Percentiles rank a stretch among this genome's conserved stretches.
Evolutionary conservation across 179 eudicot genomes (phyloP).

Genomic region (Spinacia oleracea): DNA sequence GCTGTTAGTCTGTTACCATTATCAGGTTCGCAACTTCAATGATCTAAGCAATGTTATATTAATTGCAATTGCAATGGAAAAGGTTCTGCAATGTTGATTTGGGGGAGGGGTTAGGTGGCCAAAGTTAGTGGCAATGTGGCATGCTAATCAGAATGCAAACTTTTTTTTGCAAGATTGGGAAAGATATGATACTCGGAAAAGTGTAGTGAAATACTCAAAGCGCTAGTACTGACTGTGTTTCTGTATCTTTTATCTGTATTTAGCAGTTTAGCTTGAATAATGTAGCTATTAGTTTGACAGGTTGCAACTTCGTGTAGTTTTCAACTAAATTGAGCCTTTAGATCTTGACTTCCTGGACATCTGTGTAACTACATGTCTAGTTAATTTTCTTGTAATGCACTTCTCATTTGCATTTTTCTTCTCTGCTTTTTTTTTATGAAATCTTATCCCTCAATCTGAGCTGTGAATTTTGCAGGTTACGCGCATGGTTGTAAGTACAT

Average conservation of each 20-base stretch:
- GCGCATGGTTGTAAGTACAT: slow-evolving; percentile 98
- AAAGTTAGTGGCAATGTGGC: not conserved
- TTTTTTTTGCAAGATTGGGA: not conserved
- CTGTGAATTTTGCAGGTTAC: slow-evolving; percentile 52
- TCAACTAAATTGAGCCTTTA: not conserved
- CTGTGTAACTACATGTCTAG: not conserved
- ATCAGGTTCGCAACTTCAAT: not conserved
- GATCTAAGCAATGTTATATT: not conserved
- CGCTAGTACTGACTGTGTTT: not conserved
- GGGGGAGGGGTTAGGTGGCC: not conserved
- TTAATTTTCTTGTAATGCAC: not conserved
- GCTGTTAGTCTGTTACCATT: not conserved
- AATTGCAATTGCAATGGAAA: not conserved
- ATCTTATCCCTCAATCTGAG: not conserved
- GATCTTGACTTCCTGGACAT: not conserved
- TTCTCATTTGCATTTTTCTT: not conserved
- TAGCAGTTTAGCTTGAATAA: not conserved
- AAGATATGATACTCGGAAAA: not conserved
- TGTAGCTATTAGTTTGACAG: not conserved
- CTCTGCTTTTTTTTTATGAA: not conserved
- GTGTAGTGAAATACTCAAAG: not conserved
- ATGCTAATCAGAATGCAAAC: not conserved
- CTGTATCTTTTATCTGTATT: not conserved
- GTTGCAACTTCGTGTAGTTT: not conserved
- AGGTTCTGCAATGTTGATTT: too few species aligned